These are phyloP conservation scores for Hypsizygus marmoreus DNA, from an alignment of 768 basidiomycete species.

Conservation along the genomic window DNA sequence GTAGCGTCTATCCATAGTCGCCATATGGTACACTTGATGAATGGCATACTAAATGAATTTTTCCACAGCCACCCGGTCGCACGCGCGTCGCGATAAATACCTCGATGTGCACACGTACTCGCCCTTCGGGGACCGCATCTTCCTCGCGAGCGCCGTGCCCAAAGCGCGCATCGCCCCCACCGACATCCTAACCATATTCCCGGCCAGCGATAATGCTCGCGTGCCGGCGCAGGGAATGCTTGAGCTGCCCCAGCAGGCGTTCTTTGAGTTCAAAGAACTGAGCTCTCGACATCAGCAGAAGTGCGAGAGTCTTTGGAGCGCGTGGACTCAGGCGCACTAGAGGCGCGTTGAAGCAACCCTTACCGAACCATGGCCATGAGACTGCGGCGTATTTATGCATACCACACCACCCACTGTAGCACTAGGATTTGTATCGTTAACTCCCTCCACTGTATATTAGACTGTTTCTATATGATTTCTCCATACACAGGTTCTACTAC, in stretches of 20 bases:
- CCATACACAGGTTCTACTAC: too few species aligned
- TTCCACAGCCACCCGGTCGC: constrained; percentile 53
- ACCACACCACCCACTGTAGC: constrained; percentile 6
- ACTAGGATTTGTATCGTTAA: constrained; percentile 13
- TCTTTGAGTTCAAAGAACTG: constrained; percentile 57
- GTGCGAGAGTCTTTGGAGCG: constrained; percentile 61
- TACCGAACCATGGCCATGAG: neutral
- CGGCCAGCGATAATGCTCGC: constrained; percentile 36
- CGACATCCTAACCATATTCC: constrained; percentile 63
- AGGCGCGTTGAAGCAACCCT: too few species aligned
- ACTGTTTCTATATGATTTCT: too few species aligned
- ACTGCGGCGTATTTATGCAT: neutral
- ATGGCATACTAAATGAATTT: neutral
- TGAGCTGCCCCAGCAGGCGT: constrained; percentile 62
- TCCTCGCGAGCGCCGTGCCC: constrained; percentile 61
- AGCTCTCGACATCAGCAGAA: constrained; percentile 53
- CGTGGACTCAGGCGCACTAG: constrained; percentile 34
- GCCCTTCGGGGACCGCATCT: constrained; percentile 66
- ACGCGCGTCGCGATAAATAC: constrained; percentile 55
- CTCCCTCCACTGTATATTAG: constrained; percentile 14
- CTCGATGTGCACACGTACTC: constrained; percentile 67
- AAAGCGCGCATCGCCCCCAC: constrained; percentile 61
- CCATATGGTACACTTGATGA: too few species aligned
- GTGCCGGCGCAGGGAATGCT: constrained; percentile 52
- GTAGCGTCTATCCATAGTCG: too few species aligned